Evolutionary conservation across 148 eudicot genomes (phyloP).

Genomic region (Camellia granthamiana): DNA sequence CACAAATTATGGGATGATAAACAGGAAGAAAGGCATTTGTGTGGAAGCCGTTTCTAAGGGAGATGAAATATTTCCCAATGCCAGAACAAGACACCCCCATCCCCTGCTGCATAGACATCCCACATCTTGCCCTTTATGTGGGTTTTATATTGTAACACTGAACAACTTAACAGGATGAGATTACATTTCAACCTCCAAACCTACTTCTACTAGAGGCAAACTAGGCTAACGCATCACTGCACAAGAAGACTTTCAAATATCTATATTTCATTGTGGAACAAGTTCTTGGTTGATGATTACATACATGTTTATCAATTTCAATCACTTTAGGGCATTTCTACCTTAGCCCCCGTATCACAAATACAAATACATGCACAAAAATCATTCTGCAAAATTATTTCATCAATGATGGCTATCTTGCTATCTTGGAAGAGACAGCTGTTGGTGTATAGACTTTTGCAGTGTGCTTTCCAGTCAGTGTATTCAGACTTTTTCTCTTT

Average conservation of each 20-base stretch:
- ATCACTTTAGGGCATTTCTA: neutral
- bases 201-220: neutral
- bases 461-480: neutral
- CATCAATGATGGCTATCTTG: neutral
- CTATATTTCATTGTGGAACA: neutral
- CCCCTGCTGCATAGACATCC: neutral
- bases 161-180: neutral
- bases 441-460: neutral
- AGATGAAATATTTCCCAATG: too few species aligned
- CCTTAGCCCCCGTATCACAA: neutral
- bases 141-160: neutral
- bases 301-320: neutral
- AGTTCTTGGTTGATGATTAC: neutral
- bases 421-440: constrained; percentile 1
- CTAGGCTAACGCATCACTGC: neutral
- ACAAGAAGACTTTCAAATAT: neutral
- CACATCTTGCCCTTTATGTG: neutral
- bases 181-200: neutral
- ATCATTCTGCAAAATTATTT: neutral
- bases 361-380: neutral
- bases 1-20: too few species aligned
- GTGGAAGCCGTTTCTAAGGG: too few species aligned
- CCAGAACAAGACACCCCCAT: neutral
- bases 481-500: neutral
- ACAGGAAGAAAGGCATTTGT: too few species aligned